Evolutionary conservation across 371 early-diverging fungal genomes (phyloP).

Genomic region (Syncephalastrum sp.): DNA sequence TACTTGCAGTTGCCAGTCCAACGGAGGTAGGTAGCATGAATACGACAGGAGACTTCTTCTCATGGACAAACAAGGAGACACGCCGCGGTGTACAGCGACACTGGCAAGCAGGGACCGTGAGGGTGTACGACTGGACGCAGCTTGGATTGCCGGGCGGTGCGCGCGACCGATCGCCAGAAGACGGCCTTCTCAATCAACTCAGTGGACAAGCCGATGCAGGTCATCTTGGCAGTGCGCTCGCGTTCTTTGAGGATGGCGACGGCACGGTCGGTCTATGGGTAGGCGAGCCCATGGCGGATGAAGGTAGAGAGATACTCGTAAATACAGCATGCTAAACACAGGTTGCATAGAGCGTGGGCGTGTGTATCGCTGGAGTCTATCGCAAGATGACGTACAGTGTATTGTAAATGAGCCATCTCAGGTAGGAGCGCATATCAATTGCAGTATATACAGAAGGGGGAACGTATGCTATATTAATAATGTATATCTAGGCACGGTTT

Average conservation of each 20-base stretch:
- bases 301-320: slow-evolving; percentile 20
- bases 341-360: slow-evolving; percentile 32
- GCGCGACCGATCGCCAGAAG: slow-evolving; percentile 3
- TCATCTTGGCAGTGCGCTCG: slow-evolving; percentile 42
- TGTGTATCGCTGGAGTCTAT: slow-evolving; percentile 29
- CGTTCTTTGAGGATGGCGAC: slow-evolving; percentile 16
- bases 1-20: slow-evolving; percentile 33
- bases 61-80: slow-evolving; percentile 4
- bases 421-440: slow-evolving; percentile 9
- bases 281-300: slow-evolving; percentile 47
- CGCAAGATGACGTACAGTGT: slow-evolving; percentile 14
- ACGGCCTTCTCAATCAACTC: slow-evolving; percentile 20
- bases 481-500: slow-evolving; percentile 30
- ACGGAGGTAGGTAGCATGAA: slow-evolving; percentile 25
- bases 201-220: slow-evolving; percentile 37
- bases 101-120: slow-evolving; percentile 49
- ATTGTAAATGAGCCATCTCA: slow-evolving; percentile 18
- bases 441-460: not conserved
- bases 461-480: not conserved
- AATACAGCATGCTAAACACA: not conserved
- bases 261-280: slow-evolving; percentile 31
- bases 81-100: slow-evolving; percentile 11
- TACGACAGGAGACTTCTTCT: no score
- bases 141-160: not conserved
- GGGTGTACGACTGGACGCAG: slow-evolving; percentile 27